Conservation (phyloP, 768 basidiomycete species). For the Suillus alpinus region DNA sequence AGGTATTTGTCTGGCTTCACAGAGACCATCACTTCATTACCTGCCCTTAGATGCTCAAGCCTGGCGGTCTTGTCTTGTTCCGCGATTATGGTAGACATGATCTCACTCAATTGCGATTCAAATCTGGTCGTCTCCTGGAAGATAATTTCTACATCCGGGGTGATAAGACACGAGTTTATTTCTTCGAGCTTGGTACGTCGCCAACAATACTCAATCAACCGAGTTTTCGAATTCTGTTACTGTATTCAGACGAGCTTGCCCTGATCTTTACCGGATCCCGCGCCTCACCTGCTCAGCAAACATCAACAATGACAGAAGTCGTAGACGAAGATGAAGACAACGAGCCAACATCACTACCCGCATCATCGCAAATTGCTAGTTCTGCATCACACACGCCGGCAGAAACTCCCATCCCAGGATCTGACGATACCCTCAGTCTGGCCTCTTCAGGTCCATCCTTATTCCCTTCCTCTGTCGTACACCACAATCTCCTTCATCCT, state of each 20-base stretch:
- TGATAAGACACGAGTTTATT: constrained; percentile 96
- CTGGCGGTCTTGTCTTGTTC: constrained; percentile 78
- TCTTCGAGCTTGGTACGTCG: constrained; percentile 78
- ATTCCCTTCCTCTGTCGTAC: constrained; percentile 25
- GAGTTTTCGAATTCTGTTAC: not conserved
- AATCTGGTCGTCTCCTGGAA: constrained; percentile 78
- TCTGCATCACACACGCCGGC: constrained; percentile 10
- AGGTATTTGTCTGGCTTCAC: constrained; percentile 36
- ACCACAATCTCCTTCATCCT: constrained; percentile 34
- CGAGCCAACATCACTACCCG: constrained; percentile 11
- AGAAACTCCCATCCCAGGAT: constrained; percentile 4
- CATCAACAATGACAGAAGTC: constrained; percentile 31
- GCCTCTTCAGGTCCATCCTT: constrained; percentile 4
- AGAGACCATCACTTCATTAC: constrained; percentile 1
- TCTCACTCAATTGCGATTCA: constrained; percentile 92
- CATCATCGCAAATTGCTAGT: not conserved
- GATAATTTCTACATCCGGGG: constrained; percentile 96
- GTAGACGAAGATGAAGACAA: constrained; percentile 31
- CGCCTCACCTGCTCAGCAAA: constrained; percentile 31
- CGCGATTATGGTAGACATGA: constrained; percentile 97
- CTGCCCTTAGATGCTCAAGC: constrained; percentile 79
- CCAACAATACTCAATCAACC: not conserved
- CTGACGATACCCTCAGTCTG: not conserved
- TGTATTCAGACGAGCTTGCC: constrained; percentile 65
- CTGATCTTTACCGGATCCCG: constrained; percentile 71